phyloP scores from a whole-genome alignment of 805 yeast species.

The Kazachstania africana region DNA sequence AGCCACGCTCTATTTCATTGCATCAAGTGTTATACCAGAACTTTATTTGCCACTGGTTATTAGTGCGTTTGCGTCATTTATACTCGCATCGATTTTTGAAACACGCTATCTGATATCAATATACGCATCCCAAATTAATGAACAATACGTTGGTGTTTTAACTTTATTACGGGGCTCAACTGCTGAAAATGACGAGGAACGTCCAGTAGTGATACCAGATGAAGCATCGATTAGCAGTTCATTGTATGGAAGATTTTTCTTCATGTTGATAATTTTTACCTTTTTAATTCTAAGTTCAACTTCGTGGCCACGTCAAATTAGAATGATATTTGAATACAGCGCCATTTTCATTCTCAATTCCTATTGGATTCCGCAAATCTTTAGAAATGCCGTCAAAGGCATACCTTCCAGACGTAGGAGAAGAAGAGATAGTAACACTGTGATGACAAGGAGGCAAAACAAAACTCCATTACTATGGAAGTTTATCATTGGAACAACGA shows the following conservation, averaged over 20 bases:
- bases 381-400: constrained; percentile 41
- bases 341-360: constrained; percentile 46
- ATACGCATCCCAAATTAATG: constrained; percentile 60
- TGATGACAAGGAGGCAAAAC: constrained; percentile 14
- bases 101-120: constrained; percentile 61
- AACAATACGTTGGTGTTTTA: constrained; percentile 52
- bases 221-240: constrained; percentile 46
- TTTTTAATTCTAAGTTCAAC: constrained; percentile 45
- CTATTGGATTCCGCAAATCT: constrained; percentile 82
- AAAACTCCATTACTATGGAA: constrained; percentile 61
- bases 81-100: constrained; percentile 64
- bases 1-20: constrained; percentile 48
- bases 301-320: constrained; percentile 48
- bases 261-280: constrained; percentile 40
- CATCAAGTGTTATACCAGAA: constrained; percentile 42
- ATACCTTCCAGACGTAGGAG: constrained; percentile 15
- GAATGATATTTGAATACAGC: constrained; percentile 47
- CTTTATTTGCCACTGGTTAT: constrained; percentile 59
- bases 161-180: constrained; percentile 48
- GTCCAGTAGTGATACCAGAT: constrained; percentile 30
- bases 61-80: constrained; percentile 56
- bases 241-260: constrained; percentile 46
- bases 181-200: constrained; percentile 11
- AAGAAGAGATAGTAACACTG: constrained; percentile 7
- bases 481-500: constrained; percentile 58